These are phyloP conservation scores for Rubia yunnanensis DNA, from an alignment of 257 asterid genomes.

Conservation along the genomic window DNA sequence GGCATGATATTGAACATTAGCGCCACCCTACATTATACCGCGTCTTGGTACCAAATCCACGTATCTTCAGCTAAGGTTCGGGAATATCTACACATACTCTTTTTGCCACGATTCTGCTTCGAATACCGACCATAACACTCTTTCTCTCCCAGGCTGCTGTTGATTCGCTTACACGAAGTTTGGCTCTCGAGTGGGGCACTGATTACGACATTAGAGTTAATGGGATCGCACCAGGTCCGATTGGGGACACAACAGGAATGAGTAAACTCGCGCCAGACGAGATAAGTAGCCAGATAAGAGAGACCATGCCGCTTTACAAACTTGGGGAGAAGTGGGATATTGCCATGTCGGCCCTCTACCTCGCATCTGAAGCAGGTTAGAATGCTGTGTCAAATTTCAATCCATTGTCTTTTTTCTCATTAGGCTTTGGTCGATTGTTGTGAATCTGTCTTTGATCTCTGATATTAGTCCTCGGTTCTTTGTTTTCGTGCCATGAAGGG, in stretches of 20 bases:
- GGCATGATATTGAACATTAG: conserved; percentile 78
- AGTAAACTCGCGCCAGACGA: conserved; percentile 67
- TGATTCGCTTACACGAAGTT: conserved; percentile 70
- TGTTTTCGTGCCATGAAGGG: conserved; percentile 32
- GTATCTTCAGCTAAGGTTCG: conserved; percentile 91
- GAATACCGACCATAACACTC: not conserved
- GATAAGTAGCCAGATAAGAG: conserved; percentile 33
- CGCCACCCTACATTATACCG: conserved; percentile 87
- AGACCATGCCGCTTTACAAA: conserved; percentile 45
- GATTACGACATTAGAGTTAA: conserved; percentile 78
- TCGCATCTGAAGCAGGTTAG: conserved; percentile 82
- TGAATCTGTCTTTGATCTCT: not conserved
- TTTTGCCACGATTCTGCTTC: not conserved
- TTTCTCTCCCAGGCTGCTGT: conserved; percentile 56
- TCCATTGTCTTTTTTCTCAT: not conserved
- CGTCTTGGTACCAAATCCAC: conserved; percentile 89
- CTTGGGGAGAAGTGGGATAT: conserved; percentile 91
- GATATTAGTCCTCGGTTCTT: not conserved
- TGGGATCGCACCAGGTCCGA: conserved; percentile 91
- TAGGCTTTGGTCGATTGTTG: not conserved
- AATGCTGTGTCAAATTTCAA: not conserved
- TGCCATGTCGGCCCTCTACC: conserved; percentile 85
- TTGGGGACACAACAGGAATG: conserved; percentile 65
- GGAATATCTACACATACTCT: not conserved
- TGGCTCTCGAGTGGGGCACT: conserved; percentile 91